Conservation (phyloP, 495 filamentous ascomycete species). For the Venustampulla echinocandica region DNA sequence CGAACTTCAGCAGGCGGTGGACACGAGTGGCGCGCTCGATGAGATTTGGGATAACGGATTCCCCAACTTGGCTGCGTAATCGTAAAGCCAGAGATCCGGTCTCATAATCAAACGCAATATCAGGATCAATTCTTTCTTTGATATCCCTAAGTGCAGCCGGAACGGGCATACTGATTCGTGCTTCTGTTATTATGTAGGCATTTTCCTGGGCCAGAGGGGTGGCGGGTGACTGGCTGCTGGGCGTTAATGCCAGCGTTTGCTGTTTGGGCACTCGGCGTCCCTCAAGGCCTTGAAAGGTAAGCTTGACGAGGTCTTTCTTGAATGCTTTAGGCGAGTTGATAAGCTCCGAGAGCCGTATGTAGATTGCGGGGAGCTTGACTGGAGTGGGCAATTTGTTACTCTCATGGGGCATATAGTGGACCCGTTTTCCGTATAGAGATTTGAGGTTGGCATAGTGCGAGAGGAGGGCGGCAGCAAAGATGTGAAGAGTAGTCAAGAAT, state of each 20-base stretch:
- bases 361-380: slow-evolving; percentile 36
- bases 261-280: neutral
- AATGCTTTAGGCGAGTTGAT: slow-evolving; percentile 18
- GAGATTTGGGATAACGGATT: slow-evolving; percentile 44
- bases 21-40: slow-evolving; percentile 48
- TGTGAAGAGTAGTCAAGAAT: slow-evolving; percentile 18
- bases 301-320: slow-evolving; percentile 40
- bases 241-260: neutral
- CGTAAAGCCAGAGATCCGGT: slow-evolving; percentile 52
- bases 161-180: slow-evolving; percentile 30
- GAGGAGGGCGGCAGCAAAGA: slow-evolving; percentile 26
- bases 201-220: slow-evolving; percentile 9
- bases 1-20: slow-evolving; percentile 54
- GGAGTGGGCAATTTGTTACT: slow-evolving; percentile 16
- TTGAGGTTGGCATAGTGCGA: slow-evolving; percentile 36
- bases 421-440: slow-evolving; percentile 31
- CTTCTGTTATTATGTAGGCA: slow-evolving; percentile 28
- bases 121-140: slow-evolving; percentile 42
- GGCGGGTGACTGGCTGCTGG: neutral
- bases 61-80: slow-evolving; percentile 48
- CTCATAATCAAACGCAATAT: slow-evolving; percentile 48
- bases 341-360: slow-evolving; percentile 35
- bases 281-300: slow-evolving; percentile 42
- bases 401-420: slow-evolving; percentile 19
- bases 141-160: slow-evolving; percentile 38